Percentiles rank a stretch among this genome's conserved stretches.
phyloP scores from a whole-genome alignment of 768 basidiomycete genomes.

The Amanita polypyramis region DNA sequence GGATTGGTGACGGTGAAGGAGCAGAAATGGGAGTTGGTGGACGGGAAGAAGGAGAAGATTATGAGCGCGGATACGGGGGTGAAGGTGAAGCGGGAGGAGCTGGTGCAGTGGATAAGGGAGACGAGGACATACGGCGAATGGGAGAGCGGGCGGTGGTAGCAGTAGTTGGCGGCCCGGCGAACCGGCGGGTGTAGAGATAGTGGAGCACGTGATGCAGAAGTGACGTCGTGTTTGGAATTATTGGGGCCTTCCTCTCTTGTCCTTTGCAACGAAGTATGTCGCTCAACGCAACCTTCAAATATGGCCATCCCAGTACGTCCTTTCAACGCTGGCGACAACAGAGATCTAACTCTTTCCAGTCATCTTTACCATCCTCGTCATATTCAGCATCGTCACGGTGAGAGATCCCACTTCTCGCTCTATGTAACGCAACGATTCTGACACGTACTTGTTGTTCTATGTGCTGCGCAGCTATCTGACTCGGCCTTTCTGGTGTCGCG shows the following conservation, averaged over 20 bases:
- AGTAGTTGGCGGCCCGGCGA: no score
- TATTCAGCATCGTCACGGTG: conserved; percentile 61
- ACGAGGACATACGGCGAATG: conserved; percentile 35
- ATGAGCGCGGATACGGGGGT: conserved; percentile 54
- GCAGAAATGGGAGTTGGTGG: conserved; percentile 71
- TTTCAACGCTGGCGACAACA: no score
- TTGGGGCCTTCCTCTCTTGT: no score
- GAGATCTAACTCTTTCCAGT: conserved; percentile 21
- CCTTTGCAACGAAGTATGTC: neutral
- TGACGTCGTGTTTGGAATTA: neutral
- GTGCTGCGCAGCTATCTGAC: conserved; percentile 42
- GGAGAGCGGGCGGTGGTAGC: conserved; percentile 20
- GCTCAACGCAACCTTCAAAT: conserved; percentile 27
- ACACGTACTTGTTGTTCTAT: neutral
- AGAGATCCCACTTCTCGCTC: neutral
- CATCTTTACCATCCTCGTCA: conserved; percentile 42
- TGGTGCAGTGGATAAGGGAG: conserved; percentile 53
- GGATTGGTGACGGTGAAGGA: conserved; percentile 89
- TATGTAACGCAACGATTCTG: no score
- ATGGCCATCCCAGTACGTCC: conserved; percentile 43
- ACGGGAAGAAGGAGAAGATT: conserved; percentile 62
- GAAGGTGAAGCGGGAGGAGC: conserved; percentile 48
- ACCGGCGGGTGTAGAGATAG: no score
- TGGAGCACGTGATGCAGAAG: conserved; percentile 4
- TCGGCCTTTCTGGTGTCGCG: conserved; percentile 61